A percentile compares a stretch with the other conserved stretches of the same genome.
Conservation (phyloP, 1,139 yeast genomes). For the Nadsonia starkeyi-henricii region DNA sequence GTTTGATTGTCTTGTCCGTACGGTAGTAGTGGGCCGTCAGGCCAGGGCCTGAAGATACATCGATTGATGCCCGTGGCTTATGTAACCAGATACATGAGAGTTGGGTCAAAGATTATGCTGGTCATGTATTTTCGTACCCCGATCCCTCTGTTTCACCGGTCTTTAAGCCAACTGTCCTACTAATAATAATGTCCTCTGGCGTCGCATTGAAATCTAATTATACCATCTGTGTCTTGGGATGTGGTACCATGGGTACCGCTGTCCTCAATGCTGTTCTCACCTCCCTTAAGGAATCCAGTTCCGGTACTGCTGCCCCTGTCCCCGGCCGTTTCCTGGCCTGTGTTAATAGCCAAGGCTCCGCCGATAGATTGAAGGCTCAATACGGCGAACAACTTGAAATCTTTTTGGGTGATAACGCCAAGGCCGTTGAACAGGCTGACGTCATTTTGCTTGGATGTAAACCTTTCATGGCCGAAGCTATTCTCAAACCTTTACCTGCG, state of each 20-base stretch:
- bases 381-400: slow-evolving; percentile 35
- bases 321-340: slow-evolving; percentile 69
- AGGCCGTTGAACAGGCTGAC: slow-evolving; percentile 50
- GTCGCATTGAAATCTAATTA: slow-evolving; percentile 26
- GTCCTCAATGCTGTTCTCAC: slow-evolving; percentile 65
- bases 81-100: too few relatives aligned
- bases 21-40: too few relatives aligned
- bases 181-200: slow-evolving; percentile 6
- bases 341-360: slow-evolving; percentile 45
- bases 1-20: too few relatives aligned
- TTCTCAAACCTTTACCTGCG: slow-evolving; percentile 30
- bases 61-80: too few relatives aligned
- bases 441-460: slow-evolving; percentile 74
- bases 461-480: slow-evolving; percentile 60
- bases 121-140: too few relatives aligned
- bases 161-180: too few relatives aligned
- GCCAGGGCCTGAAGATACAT: too few relatives aligned
- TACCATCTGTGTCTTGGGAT: slow-evolving; percentile 72
- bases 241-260: slow-evolving; percentile 98
- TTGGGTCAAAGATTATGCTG: too few relatives aligned
- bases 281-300: slow-evolving; percentile 24
- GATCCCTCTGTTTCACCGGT: too few relatives aligned
- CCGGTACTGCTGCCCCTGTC: slow-evolving; percentile 27
- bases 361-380: slow-evolving; percentile 30
- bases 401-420: slow-evolving; percentile 39